Evolutionary conservation across 2,329 filamentous ascomycete genomes (phyloP).

Genomic region (Cladobotryum mycophilum): DNA sequence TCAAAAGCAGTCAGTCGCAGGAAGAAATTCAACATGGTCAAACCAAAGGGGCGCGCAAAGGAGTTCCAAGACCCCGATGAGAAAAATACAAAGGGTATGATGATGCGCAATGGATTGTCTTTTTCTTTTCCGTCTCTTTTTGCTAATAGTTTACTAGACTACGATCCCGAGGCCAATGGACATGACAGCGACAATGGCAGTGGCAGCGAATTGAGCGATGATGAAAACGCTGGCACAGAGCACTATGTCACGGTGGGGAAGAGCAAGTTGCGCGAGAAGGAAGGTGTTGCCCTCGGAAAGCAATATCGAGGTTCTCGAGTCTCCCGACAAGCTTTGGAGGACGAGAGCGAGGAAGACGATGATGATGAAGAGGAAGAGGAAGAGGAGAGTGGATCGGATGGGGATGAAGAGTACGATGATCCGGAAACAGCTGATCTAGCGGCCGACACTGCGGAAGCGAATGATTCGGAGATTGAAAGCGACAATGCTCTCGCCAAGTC

Average conservation of each 20-base stretch:
- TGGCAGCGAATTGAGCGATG: conserved; percentile 41
- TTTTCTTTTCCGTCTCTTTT: not conserved
- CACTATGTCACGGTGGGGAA: conserved; percentile 82
- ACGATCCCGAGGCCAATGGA: conserved; percentile 68
- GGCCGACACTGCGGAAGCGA: conserved; percentile 41
- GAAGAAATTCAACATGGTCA: conserved; percentile 38
- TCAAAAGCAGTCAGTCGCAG: conserved; percentile 8
- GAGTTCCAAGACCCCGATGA: conserved; percentile 59
- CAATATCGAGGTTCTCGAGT: conserved; percentile 75
- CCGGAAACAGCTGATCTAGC: conserved; percentile 50
- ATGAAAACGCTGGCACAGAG: conserved; percentile 63
- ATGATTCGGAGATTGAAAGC: conserved; percentile 57
- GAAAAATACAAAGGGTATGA: conserved; percentile 53
- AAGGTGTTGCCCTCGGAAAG: conserved; percentile 63
- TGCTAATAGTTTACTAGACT: conserved; percentile 46
- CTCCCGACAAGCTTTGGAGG: conserved; percentile 60
- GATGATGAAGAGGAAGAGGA: conserved; percentile 43
- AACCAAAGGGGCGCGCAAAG: conserved; percentile 48
- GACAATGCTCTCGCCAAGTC: conserved; percentile 72
- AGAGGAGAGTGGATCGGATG: conserved; percentile 34
- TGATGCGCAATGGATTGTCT: not conserved
- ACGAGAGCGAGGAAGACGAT: conserved; percentile 47
- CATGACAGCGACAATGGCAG: conserved; percentile 50
- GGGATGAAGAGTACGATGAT: conserved; percentile 50
- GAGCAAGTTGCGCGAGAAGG: conserved; percentile 73